Percentiles rank a stretch among this genome's conserved stretches.
These are phyloP conservation scores for Claviceps maximensis DNA, from an alignment of 2,329 filamentous ascomycete species.

Conservation along the genomic window DNA sequence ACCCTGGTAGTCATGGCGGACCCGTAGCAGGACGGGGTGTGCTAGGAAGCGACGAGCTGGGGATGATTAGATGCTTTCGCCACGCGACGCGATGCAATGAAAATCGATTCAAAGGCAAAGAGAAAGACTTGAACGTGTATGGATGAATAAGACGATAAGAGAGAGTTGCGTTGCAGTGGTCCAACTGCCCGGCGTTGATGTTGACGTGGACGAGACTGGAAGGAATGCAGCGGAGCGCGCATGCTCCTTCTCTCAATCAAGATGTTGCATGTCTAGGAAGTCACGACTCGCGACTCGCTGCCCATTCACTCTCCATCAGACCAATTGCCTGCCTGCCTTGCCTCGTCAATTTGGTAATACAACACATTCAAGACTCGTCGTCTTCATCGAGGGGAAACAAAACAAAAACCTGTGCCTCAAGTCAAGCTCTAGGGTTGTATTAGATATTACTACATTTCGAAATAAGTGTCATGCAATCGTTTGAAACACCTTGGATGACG, in stretches of 20 bases:
- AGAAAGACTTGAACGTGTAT: neutral
- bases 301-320: neutral
- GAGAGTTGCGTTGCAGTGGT: neutral
- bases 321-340: neutral
- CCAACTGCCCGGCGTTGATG: neutral
- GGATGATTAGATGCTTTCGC: neutral
- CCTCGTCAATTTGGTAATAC: neutral
- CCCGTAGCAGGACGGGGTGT: neutral
- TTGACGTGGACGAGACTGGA: neutral
- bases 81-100: neutral
- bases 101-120: neutral
- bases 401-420: neutral
- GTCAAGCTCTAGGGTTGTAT: neutral
- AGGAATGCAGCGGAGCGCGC: neutral
- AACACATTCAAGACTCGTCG: neutral
- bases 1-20: neutral
- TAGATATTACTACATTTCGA: constrained; percentile 1
- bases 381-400: too few relatives aligned
- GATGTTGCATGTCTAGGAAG: neutral
- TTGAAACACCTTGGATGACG: neutral
- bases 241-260: neutral
- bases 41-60: neutral
- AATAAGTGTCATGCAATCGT: constrained; percentile 1
- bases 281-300: neutral
- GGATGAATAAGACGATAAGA: neutral